These are phyloP conservation scores for Plantago major DNA, from an alignment of 257 asterid genomes.

Conservation along the genomic window DNA sequence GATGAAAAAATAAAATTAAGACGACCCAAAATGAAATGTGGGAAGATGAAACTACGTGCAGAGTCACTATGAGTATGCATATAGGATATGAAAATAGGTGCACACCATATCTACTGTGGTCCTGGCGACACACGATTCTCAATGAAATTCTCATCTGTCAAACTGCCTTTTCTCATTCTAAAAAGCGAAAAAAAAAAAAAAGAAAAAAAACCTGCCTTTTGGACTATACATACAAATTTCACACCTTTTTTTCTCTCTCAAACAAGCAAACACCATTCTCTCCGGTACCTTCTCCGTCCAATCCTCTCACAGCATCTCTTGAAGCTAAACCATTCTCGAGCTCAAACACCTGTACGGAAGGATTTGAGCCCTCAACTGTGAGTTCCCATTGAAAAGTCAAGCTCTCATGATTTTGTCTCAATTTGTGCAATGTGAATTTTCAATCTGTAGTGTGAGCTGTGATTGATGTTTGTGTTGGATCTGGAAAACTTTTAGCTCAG, in stretches of 20 bases:
- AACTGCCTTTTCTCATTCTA: neutral
- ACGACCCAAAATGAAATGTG: no score
- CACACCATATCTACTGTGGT: neutral
- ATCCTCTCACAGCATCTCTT: no score
- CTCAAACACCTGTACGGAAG: neutral
- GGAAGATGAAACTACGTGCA: no score
- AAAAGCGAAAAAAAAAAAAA: no score
- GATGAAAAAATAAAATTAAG: no score
- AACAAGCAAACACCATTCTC: neutral
- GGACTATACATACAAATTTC: neutral
- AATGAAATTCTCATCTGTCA: neutral
- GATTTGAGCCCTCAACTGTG: neutral
- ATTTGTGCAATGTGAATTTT: neutral
- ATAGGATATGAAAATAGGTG: no score
- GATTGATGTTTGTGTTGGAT: neutral
- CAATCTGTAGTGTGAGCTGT: neutral
- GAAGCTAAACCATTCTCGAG: no score
- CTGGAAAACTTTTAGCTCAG: neutral
- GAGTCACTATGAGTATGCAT: no score
- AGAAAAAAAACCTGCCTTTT: neutral
- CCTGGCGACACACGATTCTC: neutral
- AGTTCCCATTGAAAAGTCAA: neutral
- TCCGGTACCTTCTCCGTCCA: neutral
- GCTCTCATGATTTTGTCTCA: neutral
- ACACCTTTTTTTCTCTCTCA: neutral